phyloP scores from a whole-genome alignment of 208 protist genomes.

The Trypanosoma scelopori region DNA sequence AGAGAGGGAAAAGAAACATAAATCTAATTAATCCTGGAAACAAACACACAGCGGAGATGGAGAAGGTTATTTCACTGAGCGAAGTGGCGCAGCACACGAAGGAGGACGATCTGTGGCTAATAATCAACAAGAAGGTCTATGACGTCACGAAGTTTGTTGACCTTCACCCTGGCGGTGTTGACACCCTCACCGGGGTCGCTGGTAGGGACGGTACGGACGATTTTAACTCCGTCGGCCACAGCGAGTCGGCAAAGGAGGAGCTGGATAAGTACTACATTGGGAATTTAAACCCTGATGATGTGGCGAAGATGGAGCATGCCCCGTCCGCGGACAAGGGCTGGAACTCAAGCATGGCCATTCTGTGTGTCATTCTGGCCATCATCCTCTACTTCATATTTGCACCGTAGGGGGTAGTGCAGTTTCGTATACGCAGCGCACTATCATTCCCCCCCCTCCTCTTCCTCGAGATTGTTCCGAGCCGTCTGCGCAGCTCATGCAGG shows the following conservation, averaged over 20 bases:
- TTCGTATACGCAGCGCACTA: background rate
- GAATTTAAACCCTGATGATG: slow-evolving; percentile 64
- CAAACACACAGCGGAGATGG: slow-evolving; percentile 16
- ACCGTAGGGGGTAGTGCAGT: slow-evolving; percentile 2
- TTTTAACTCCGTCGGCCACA: slow-evolving; percentile 85
- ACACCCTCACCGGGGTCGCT: slow-evolving; percentile 79
- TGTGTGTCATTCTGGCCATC: slow-evolving; percentile 29
- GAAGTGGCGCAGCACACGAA: slow-evolving; percentile 72
- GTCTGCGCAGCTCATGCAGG: no score
- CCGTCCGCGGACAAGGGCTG: slow-evolving; percentile 27
- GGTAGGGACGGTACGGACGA: slow-evolving; percentile 82
- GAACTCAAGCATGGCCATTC: slow-evolving; percentile 32
- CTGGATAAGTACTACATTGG: slow-evolving; percentile 82
- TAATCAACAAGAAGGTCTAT: slow-evolving; percentile 87
- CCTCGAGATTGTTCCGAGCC: no score
- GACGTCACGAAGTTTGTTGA: slow-evolving; percentile 85
- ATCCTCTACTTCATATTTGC: slow-evolving; percentile 24
- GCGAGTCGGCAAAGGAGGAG: slow-evolving; percentile 55
- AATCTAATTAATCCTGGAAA: background rate
- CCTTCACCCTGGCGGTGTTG: slow-evolving; percentile 87
- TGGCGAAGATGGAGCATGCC: slow-evolving; percentile 28
- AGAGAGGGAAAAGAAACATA: background rate
- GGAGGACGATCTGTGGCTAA: slow-evolving; percentile 79
- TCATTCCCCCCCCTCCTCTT: no score
- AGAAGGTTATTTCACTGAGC: slow-evolving; percentile 31